Evolutionary conservation across 2,329 filamentous ascomycete species (phyloP).

Genomic region (Cladosporium sp.): DNA sequence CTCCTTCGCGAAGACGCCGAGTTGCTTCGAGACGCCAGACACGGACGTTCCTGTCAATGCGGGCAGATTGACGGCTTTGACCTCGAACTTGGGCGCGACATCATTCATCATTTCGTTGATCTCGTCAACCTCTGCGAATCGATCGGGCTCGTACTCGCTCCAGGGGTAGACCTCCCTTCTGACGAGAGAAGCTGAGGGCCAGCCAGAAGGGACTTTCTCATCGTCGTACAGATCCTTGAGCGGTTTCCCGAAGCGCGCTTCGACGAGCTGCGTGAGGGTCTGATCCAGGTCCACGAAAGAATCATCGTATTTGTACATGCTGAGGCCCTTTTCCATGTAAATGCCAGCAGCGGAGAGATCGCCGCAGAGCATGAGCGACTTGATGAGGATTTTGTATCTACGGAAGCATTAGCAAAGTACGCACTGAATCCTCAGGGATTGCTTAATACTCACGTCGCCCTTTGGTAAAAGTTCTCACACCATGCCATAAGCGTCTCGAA

Average conservation of each 20-base stretch:
- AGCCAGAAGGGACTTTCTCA: conserved; percentile 31
- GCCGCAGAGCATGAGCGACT: conserved; percentile 8
- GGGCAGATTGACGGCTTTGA: conserved; percentile 69
- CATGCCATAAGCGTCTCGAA: conserved; percentile 7
- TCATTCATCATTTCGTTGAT: conserved; percentile 64
- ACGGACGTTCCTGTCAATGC: conserved; percentile 43
- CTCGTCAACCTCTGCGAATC: conserved; percentile 53
- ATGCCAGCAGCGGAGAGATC: conserved; percentile 10
- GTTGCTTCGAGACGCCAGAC: conserved; percentile 57
- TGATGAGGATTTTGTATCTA: conserved; percentile 5
- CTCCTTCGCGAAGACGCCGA: conserved; percentile 83
- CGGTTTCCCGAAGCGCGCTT: conserved; percentile 1
- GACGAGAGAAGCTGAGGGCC: conserved; percentile 65
- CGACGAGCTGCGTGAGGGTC: neutral
- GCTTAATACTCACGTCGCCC: neutral
- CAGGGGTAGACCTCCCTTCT: conserved; percentile 60
- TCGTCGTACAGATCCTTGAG: conserved; percentile 5
- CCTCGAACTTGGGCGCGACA: conserved; percentile 75
- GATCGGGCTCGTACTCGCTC: conserved; percentile 56
- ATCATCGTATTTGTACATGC: conserved; percentile 9
- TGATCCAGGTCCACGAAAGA: conserved; percentile 6
- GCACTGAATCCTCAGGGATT: neutral
- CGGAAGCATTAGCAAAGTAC: neutral
- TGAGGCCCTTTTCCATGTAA: conserved; percentile 9
- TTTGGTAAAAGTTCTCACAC: conserved; percentile 10